Evolutionary conservation across 129 eudicot species (phyloP).

Genomic region (Chrysanthemum lavandulifolium): DNA sequence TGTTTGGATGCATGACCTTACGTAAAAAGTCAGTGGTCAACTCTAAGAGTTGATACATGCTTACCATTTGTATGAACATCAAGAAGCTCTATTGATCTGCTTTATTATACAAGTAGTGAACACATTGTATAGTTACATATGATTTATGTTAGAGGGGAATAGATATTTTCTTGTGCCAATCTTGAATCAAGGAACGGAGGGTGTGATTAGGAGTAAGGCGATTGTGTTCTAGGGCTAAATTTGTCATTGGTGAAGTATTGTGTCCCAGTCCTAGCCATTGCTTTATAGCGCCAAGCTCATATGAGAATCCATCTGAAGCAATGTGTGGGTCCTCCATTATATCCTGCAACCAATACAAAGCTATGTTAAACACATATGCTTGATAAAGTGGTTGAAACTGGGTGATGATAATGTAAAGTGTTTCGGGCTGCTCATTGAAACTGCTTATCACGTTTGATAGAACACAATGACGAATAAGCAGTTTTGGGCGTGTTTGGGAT

Average conservation of each 20-base stretch:
- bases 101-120: slow-evolving; percentile 11
- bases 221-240: slow-evolving; percentile 59
- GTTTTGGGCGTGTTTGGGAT: too few species aligned
- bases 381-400: background rate
- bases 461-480: too few species aligned
- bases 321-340: slow-evolving; percentile 78
- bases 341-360: slow-evolving; percentile 50
- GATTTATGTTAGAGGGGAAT: slow-evolving; percentile 29
- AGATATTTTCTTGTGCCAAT: slow-evolving; percentile 64
- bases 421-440: too few species aligned
- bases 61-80: slow-evolving; percentile 15
- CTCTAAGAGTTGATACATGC: slow-evolving; percentile 22
- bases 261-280: slow-evolving; percentile 68
- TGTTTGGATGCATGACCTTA: slow-evolving; percentile 54
- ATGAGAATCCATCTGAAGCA: slow-evolving; percentile 82
- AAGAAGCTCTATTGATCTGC: slow-evolving; percentile 5
- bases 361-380: background rate
- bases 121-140: slow-evolving; percentile 29
- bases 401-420: too few species aligned
- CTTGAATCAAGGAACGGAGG: slow-evolving; percentile 68
- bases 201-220: slow-evolving; percentile 69
- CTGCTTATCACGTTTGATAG: too few species aligned
- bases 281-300: slow-evolving; percentile 75
- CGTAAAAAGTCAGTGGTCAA: background rate
- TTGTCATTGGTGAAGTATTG: slow-evolving; percentile 78